Base-by-base conservation (phyloP, 306 rosid species). In the Casuarina cunninghamiana region DNA sequence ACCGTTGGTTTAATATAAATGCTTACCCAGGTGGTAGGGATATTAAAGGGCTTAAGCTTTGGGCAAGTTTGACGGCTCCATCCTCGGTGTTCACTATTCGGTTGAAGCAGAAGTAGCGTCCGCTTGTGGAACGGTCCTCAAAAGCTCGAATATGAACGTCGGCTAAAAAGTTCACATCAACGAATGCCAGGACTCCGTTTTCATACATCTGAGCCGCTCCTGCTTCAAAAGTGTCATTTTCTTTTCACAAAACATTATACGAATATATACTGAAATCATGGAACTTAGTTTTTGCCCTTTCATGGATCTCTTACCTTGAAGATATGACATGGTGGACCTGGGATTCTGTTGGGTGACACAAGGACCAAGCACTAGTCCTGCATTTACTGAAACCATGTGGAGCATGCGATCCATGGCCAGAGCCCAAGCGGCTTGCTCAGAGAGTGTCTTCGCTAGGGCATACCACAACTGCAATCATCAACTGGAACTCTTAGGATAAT, bases 191-290 rank as follows among this genome's bases (percentile, higher is more conserved):
- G 0, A 84, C 82, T 44, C 90, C 90, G 74, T 87, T 80, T 75
- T 87, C 88, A 53, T 82, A 87, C 90, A 87, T 87, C 68, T 84
- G 78, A 54, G 85, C 87, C 0, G 90, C 88, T 41, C 88, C 90
- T 86, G 78, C 26, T 50, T 32, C 32, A 37, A 10, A 4, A 37
- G 41, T 41, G 3, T 9, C 2, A 0, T 44, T 37, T 13, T 48
- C 2, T 43, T 43, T n/a, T 32, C 21, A 5, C 6, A 42, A 1
- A 16, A 65, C 11, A 1, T 39, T 13, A 10, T 5, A 5, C 8
- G 48, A 5, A 10, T 45, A 45, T 6, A 45, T 5, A 46, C 10
- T 46, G 50, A 46, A 46, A 46, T 46, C 10, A 46, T 46, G 12
- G 10, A 0, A 44, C 2, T 3, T 8, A 46, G 10, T 46, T 46